Evolutionary conservation across 169 alveolate species (phyloP).

Genomic region (Theileria annulata): DNA sequence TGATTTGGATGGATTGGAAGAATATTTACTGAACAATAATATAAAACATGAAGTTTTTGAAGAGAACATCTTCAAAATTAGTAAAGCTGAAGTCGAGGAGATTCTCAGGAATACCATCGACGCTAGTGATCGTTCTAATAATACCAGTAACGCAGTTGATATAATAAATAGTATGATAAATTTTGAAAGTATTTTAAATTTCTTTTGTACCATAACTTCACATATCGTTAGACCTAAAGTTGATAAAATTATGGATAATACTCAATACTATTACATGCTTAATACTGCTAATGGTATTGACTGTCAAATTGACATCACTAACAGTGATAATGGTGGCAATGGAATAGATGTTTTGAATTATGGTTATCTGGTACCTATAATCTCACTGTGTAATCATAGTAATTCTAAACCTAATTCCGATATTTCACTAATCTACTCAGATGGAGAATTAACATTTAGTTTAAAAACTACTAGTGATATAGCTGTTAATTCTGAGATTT

Average conservation of each 20-base stretch:
- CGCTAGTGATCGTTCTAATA: not conserved
- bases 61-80: not conserved
- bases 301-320: not conserved
- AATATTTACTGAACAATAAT: conserved; percentile 8
- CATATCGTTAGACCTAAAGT: conserved; percentile 22
- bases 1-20: conserved; percentile 38
- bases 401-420: conserved; percentile 27
- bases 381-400: conserved; percentile 46
- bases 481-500: conserved; percentile 39
- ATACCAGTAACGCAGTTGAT: not conserved
- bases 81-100: not conserved
- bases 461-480: conserved; percentile 13
- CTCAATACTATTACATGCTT: not conserved
- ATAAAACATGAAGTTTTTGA: not conserved
- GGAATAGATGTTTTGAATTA: not conserved
- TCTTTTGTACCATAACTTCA: conserved; percentile 22
- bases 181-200: not conserved
- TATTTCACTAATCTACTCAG: conserved; percentile 2
- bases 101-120: not conserved
- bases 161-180: not conserved
- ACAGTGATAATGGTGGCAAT: conserved; percentile 11
- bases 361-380: conserved; percentile 42
- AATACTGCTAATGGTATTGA: conserved; percentile 13
- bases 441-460: conserved; percentile 16
- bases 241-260: not conserved